Evolutionary conservation across 169 alveolate genomes (phyloP), one percentile per base, ranked within the genome.

Genomic region (Plasmodium cynomolgi): DNA sequence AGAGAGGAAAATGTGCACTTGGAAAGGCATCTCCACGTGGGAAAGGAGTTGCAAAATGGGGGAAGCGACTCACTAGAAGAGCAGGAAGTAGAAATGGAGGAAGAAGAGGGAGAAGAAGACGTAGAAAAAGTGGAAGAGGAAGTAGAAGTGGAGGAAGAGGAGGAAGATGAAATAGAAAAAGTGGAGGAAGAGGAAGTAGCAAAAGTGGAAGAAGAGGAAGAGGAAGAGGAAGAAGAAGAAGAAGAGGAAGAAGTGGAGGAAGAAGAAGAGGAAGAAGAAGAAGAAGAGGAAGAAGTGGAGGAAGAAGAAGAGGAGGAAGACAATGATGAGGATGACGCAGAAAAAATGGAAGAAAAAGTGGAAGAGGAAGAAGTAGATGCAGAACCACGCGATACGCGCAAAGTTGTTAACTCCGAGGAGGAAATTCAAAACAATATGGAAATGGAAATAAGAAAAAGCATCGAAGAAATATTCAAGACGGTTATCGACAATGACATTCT

Each of bases 381-480:
- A 31, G 62, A 47, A 75, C 83, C 39, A 33, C 15, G 47, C 17
- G 62, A 74, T 23, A 31, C 5, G 20, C 37, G 79, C 15, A 84
- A 26, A 31, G 31, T 44, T 84, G 62, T 74, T 4, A 84, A 73
- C 44, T 84, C 84, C 56, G 93, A 84, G 23, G 81, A 47, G 26
- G 86, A 86, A 31, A 79, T 88, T 34, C 50, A 73, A 62, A 34
- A 56, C 23, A 79, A 56, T 50, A 58, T 88, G 88, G 91, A 88
- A 34, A 73, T 23, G 15, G 94, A 88, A 88, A 79, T 88, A 79
- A 88, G 29, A 80, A 88, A 68, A 88, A 88, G 83, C 54, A 74
- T 80, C 17, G 94, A 88, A 44, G 83, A 80, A 41, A 58, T 88
- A 11, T 39, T 77, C 37, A 79, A 29, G 20, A 58, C 26, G n/a